Conservation (phyloP, 169 alveolate species). For the Plasmodium knowlesi region DNA sequence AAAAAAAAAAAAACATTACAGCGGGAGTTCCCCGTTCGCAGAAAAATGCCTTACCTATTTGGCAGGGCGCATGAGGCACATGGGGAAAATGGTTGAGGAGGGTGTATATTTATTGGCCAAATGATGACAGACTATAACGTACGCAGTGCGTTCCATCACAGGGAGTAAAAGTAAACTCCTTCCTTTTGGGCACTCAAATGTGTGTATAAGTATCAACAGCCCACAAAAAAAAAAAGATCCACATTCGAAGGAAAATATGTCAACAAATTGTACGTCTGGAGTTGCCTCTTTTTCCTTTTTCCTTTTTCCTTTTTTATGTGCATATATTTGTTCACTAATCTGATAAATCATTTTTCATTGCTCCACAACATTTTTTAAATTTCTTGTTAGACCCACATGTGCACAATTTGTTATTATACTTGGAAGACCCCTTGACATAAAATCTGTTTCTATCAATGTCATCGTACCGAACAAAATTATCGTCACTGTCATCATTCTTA, state of each 20-base stretch:
- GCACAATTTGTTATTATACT: conserved; percentile 57
- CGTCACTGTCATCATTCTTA: conserved; percentile 40
- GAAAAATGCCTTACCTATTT: neutral
- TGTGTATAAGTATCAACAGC: neutral
- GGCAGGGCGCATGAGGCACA: neutral
- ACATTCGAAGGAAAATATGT: neutral
- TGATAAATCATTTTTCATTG: conserved; percentile 20
- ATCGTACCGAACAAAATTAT: conserved; percentile 39
- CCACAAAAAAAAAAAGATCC: neutral
- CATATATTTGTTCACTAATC: conserved; percentile 35
- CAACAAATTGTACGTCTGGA: neutral
- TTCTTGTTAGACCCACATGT: conserved; percentile 63
- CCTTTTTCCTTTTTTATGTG: neutral
- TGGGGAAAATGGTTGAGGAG: neutral
- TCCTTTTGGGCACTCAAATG: neutral
- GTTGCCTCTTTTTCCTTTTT: neutral
- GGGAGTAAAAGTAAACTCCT: neutral
- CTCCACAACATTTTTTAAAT: conserved; percentile 64
- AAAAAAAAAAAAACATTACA: neutral
- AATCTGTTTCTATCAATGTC: conserved; percentile 35
- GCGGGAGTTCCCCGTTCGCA: neutral
- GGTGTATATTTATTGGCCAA: neutral
- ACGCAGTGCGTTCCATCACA: neutral
- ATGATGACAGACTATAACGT: neutral
- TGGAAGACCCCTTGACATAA: conserved; percentile 53